Percentiles rank a stretch among this genome's conserved stretches.
These are phyloP conservation scores for Cyberlindnera euphorbiae DNA, from an alignment of 805 yeast genomes.

Conservation along the genomic window DNA sequence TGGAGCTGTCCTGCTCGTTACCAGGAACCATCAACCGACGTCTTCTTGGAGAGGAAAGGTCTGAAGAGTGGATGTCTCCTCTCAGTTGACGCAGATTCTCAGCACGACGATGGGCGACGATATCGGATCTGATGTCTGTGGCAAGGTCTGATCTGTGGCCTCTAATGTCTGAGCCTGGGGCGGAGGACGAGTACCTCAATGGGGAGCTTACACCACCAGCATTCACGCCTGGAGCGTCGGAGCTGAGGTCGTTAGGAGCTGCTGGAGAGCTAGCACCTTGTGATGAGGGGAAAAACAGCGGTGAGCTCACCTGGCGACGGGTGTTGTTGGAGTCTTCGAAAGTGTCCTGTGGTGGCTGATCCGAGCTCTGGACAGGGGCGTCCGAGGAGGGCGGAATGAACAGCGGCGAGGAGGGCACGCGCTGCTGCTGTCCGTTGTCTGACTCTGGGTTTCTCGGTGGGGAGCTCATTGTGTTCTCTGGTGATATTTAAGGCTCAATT, in stretches of 20 bases:
- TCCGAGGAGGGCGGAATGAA: conserved; percentile 26
- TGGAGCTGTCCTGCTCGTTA: too few species aligned
- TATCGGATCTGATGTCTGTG: conserved; percentile 42
- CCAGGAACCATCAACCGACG: conserved; percentile 54
- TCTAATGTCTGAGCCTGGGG: conserved; percentile 27
- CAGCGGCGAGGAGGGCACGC: conserved; percentile 26
- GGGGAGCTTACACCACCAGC: conserved; percentile 38
- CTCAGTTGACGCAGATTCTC: conserved; percentile 52
- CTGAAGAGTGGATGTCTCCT: conserved; percentile 75
- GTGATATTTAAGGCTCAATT: neutral
- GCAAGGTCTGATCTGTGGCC: conserved; percentile 29
- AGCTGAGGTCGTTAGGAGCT: conserved; percentile 10
- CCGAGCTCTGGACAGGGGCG: conserved; percentile 21
- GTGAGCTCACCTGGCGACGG: conserved; percentile 24
- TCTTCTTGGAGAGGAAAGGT: conserved; percentile 64
- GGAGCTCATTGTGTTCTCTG: conserved; percentile 11
- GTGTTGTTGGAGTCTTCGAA: conserved; percentile 10
- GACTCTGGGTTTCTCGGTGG: conserved; percentile 5
- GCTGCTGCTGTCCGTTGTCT: conserved; percentile 1
- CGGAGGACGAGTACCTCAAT: conserved; percentile 38
- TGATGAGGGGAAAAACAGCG: conserved; percentile 31
- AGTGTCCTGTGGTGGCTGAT: conserved; percentile 3
- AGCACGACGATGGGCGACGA: conserved; percentile 34
- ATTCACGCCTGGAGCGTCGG: conserved; percentile 7
- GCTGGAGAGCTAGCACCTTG: conserved; percentile 17